phyloP scores from a whole-genome alignment of 805 yeast species.

The Pichia heedii region DNA sequence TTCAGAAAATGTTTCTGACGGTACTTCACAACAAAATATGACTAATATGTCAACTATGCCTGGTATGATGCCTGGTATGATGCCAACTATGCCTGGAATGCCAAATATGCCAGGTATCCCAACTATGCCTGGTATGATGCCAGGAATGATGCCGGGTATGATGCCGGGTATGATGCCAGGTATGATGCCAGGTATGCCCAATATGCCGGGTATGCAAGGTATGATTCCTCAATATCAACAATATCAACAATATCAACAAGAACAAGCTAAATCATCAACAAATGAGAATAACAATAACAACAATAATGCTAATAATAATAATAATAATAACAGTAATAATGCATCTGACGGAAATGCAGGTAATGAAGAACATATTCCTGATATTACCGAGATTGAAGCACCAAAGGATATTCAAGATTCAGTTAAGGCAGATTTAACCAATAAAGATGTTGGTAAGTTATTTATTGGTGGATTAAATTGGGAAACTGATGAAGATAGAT shows the following conservation, averaged over 20 bases:
- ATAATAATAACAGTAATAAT: background rate
- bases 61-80: background rate
- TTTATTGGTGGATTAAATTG: conserved; percentile 95
- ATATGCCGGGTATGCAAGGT: conserved; percentile 3
- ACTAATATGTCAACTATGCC: conserved; percentile 5
- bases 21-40: conserved; percentile 1
- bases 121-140: conserved; percentile 5
- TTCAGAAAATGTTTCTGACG: no score
- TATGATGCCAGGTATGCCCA: conserved; percentile 2
- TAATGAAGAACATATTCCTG: conserved; percentile 6
- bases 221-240: conserved; percentile 12
- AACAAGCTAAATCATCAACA: background rate
- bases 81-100: background rate
- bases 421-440: conserved; percentile 40
- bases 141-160: conserved; percentile 8
- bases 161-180: conserved; percentile 1
- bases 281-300: background rate
- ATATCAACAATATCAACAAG: conserved; percentile 1
- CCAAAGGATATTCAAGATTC: conserved; percentile 17
- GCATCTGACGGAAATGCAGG: background rate
- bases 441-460: conserved; percentile 80
- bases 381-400: conserved; percentile 9
- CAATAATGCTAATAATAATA: background rate
- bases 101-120: conserved; percentile 2
- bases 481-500: conserved; percentile 90